Percentiles rank a stretch among this genome's conserved stretches.
These are phyloP conservation scores for Colletotrichum echinochloae DNA, from an alignment of 2,329 filamentous ascomycete genomes.

Conservation along the genomic window DNA sequence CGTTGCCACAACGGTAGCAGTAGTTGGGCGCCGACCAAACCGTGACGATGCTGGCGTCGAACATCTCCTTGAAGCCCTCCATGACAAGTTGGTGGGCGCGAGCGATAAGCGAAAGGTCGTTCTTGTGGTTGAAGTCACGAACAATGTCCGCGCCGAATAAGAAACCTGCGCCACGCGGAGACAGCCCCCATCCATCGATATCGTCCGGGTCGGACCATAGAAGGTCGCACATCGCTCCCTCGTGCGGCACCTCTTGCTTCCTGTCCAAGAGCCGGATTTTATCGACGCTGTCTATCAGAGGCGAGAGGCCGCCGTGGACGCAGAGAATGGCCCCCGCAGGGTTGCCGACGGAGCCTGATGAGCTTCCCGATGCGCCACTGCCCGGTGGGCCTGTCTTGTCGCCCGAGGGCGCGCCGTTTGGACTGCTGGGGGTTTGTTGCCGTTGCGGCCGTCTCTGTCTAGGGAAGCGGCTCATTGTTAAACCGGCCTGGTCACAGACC, in stretches of 20 bases:
- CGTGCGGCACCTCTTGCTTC: slow-evolving; percentile 98
- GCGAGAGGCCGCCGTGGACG: slow-evolving; percentile 93
- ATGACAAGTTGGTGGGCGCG: slow-evolving; percentile 97
- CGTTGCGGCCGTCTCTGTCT: slow-evolving; percentile 51
- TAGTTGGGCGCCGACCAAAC: slow-evolving; percentile 99
- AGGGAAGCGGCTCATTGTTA: slow-evolving; percentile 79
- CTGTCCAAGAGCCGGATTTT: slow-evolving; percentile 95
- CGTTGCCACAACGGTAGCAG: slow-evolving; percentile 95
- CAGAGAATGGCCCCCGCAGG: slow-evolving; percentile 88
- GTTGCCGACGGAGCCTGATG: slow-evolving; percentile 72
- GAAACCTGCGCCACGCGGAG: slow-evolving; percentile 93
- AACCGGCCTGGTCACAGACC: slow-evolving; percentile 86
- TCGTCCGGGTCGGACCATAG: slow-evolving; percentile 99
- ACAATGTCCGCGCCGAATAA: slow-evolving; percentile 96
- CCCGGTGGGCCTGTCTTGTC: slow-evolving; percentile 78
- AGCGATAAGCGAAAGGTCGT: slow-evolving; percentile 91
- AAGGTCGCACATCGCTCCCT: slow-evolving; percentile 98
- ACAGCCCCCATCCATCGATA: slow-evolving; percentile 96
- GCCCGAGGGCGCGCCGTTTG: slow-evolving; percentile 46
- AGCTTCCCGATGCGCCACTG: slow-evolving; percentile 80
- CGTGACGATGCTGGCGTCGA: slow-evolving; percentile 93
- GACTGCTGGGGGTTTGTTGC: slow-evolving; percentile 46
- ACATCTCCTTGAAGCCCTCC: slow-evolving; percentile 99
- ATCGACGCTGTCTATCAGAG: slow-evolving; percentile 91
- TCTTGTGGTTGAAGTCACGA: slow-evolving; percentile 93